Base-by-base conservation (phyloP, 148 eudicot species). In the Polygonum maritimum region DNA sequence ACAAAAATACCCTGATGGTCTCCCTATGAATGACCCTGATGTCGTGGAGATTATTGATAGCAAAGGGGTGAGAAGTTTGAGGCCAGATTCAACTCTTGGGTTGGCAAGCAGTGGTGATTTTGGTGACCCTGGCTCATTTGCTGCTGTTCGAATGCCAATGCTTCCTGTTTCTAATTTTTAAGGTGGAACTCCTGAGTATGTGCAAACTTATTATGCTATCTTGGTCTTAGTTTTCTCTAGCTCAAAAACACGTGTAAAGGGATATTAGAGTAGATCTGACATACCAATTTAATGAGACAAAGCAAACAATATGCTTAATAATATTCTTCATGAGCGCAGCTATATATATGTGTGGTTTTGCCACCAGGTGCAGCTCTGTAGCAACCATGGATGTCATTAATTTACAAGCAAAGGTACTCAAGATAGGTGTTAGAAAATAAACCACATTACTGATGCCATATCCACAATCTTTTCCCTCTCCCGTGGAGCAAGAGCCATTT, bases 291-390 rank as follows among this genome's bases (percentile, higher is more conserved):
- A 18, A 40, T 33, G 74, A 16, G 35, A 48, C n/a, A 22, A 48
- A 19, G 2, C 14, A 26, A 18, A 51, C 41, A 75, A 48, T 7
- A 72, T 58, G 63, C 80, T 71, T 81, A 93, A 94, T 96, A 76
- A 91, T 93, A 79, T 93, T 93, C 79, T 92, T 92, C 98, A 95
- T 95, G 55, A 92, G 90, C 51, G 97, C 89, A 73, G 96, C 91
- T 80, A 92, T 77, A 74, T 95, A 92, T 26, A 26, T 26, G 31
- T 45, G 96, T 92, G 54, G 98, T 90, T 87, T 95, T 94, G 57
- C 98, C 98, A 81, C 98, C 98, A 78, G 98, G 98, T 74, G 98
- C 97, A 83, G 98, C 98, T 62, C 97, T 90, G 83, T 76, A 87
- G 77, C 65, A 65, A 63, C 18, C 39, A 70, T 19, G 62, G 54